A percentile compares a stretch with the other conserved stretches of the same genome.
phyloP scores from a whole-genome alignment of 495 filamentous ascomycete species.

The Penicillium soppii region DNA sequence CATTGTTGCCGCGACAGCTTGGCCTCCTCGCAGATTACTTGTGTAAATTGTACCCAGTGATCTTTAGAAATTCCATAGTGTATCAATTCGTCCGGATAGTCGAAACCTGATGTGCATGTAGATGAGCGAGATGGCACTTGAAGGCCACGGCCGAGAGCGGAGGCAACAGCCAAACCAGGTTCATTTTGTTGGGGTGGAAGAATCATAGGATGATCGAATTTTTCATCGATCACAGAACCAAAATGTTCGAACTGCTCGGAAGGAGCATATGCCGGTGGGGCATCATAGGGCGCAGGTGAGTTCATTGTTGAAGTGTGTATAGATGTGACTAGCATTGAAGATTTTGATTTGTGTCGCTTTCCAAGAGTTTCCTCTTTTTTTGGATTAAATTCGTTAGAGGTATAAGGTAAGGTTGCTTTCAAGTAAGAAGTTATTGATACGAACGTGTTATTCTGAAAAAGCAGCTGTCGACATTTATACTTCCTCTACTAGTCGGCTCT shows the following conservation, averaged over 20 bases:
- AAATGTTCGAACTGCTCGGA: constrained; percentile 2
- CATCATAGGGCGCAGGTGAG: neutral
- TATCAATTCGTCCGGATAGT: constrained; percentile 27
- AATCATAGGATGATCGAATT: constrained; percentile 1
- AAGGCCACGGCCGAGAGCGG: constrained; percentile 26
- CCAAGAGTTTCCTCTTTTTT: too few relatives aligned
- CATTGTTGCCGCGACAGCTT: constrained; percentile 34
- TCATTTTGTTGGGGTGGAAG: constrained; percentile 12
- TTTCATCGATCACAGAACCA: constrained; percentile 2
- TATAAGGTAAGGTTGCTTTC: too few relatives aligned
- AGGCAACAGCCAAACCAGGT: constrained; percentile 20
- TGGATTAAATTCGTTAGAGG: too few relatives aligned
- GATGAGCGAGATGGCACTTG: constrained; percentile 33
- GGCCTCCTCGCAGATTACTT: constrained; percentile 28
- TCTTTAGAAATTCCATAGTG: constrained; percentile 19
- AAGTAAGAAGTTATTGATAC: too few relatives aligned
- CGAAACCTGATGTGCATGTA: constrained; percentile 32
- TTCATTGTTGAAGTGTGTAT: constrained; percentile 5
- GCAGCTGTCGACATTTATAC: neutral
- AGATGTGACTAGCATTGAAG: neutral
- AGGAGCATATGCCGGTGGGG: constrained; percentile 13
- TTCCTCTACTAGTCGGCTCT: neutral
- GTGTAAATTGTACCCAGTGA: constrained; percentile 34
- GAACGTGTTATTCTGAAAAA: neutral
- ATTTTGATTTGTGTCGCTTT: neutral